A percentile compares a stretch with the other conserved stretches of the same genome.
Evolutionary conservation across 2,329 filamentous ascomycete species (phyloP).

Genomic region (Fusarium poae): DNA sequence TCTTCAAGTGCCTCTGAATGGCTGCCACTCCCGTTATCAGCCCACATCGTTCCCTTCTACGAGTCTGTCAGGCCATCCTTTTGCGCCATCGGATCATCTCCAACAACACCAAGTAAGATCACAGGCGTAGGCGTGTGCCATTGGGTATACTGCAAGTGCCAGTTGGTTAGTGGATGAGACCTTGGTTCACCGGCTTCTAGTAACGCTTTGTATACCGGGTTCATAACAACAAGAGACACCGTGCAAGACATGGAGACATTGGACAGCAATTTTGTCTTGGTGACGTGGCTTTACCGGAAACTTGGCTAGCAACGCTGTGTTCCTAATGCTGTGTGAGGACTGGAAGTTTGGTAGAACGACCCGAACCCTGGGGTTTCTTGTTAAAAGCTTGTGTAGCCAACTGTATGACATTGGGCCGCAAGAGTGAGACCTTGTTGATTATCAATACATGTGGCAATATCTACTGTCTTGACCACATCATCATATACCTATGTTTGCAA

Average conservation of each 20-base stretch:
- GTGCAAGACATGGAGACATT: neutral
- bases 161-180: neutral
- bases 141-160: neutral
- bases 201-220: neutral
- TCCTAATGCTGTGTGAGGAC: neutral
- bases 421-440: neutral
- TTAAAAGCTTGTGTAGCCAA: neutral
- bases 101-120: neutral
- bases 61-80: slow-evolving; percentile 1
- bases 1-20: neutral
- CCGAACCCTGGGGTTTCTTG: neutral
- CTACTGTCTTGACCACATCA: neutral
- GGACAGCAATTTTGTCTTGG: neutral
- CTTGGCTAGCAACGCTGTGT: neutral
- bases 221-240: neutral
- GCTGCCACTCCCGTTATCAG: neutral
- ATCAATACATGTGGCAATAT: neutral
- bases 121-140: neutral
- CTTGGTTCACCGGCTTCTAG: neutral
- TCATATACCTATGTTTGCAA: too few relatives aligned
- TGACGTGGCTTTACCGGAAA: neutral
- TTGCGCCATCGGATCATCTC: neutral
- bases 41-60: neutral
- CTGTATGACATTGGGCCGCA: neutral
- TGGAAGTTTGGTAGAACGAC: neutral